These are phyloP conservation scores for Boletus speciosus DNA, from an alignment of 768 basidiomycete species.

Conservation along the genomic window DNA sequence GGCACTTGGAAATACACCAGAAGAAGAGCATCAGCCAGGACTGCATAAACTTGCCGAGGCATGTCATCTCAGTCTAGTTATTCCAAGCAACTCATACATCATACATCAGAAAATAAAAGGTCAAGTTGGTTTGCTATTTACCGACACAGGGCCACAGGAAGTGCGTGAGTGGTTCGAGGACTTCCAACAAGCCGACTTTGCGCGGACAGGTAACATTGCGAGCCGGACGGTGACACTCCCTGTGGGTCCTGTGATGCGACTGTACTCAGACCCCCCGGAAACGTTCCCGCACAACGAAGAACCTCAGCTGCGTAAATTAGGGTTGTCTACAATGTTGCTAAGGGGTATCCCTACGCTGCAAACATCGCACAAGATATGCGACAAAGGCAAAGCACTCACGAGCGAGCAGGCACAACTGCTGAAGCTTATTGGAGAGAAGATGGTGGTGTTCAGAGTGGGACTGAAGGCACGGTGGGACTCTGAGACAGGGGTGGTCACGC, in stretches of 20 bases:
- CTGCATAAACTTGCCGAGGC: constrained; percentile 79
- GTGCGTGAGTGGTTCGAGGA: constrained; percentile 93
- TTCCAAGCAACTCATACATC: constrained; percentile 4
- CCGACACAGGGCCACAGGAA: constrained; percentile 84
- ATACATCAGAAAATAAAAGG: constrained; percentile 83
- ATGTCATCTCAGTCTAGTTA: constrained; percentile 31
- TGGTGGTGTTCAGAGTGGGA: constrained; percentile 81
- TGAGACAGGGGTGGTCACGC: constrained; percentile 57
- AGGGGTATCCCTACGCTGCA: constrained; percentile 85
- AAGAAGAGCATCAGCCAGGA: constrained; percentile 80
- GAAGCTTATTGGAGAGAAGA: constrained; percentile 85
- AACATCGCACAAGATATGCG: constrained; percentile 79
- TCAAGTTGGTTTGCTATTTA: constrained; percentile 91
- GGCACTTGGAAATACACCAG: constrained; percentile 82
- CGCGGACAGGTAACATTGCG: constrained; percentile 81
- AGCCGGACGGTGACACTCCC: constrained; percentile 72
- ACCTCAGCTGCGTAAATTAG: constrained; percentile 90
- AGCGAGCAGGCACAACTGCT: constrained; percentile 89
- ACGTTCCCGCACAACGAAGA: constrained; percentile 98
- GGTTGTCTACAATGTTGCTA: constrained; percentile 78
- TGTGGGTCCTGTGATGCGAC: constrained; percentile 79
- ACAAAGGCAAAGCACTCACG: constrained; percentile 73
- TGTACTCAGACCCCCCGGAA: constrained; percentile 74
- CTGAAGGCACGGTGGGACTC: constrained; percentile 73
- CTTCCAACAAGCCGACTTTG: constrained; percentile 88